Base-by-base conservation (phyloP, 352 stramenopile species). In the Thraustochytrium sp. region DNA sequence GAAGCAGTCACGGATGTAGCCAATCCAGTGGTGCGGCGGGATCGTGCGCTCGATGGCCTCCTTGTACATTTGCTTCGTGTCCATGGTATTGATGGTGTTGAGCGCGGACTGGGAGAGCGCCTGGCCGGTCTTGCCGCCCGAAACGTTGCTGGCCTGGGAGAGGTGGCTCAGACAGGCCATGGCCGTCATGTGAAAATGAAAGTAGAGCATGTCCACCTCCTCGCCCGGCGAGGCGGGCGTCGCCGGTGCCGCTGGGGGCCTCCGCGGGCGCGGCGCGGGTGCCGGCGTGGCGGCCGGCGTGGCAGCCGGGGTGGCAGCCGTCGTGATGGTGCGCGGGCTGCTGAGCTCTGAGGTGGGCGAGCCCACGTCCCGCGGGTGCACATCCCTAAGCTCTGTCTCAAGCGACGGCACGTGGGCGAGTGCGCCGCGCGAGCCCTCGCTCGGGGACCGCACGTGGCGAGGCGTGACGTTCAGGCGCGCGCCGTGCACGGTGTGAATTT, bases 151-250 rank as follows among this genome's bases (percentile, higher is more conserved):
- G 23, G 72, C n/a, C 31, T 37, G 2, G 1, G 74, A 82, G 18
- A 82, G 54, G 29, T 82, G 74, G 13, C 37, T 54, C 38, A 68
- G 54, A 31, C 65, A 56, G 13, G 51, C 16, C 74, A 82, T 82
- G n/a, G 74, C 74, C 13, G 74, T 82, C 74, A 82, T 82, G 38
- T 82, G 74, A 34, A 82, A 82, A 34, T 82, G 74, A 38, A 82
- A 82, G 51, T 42, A 82, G 31, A 68, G 36, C 21, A 54, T 26
- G 61, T 82, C 74, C 1, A 82, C 34, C 16, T 82, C 74, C 9
- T 82, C 56, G 9, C 16, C 16, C 5, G 42, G 5, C 5, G 5
- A 4, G 26, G 26, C 38, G 34, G 36, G 3, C 18, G 3, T 31
- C 36, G 3, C 26, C 1, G 36, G 18, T 16, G 37, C 44, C 9